A percentile compares a stretch with the other conserved stretches of the same genome.
These are phyloP conservation scores for Lactarius indigo DNA, from an alignment of 768 basidiomycete genomes.

Conservation along the genomic window DNA sequence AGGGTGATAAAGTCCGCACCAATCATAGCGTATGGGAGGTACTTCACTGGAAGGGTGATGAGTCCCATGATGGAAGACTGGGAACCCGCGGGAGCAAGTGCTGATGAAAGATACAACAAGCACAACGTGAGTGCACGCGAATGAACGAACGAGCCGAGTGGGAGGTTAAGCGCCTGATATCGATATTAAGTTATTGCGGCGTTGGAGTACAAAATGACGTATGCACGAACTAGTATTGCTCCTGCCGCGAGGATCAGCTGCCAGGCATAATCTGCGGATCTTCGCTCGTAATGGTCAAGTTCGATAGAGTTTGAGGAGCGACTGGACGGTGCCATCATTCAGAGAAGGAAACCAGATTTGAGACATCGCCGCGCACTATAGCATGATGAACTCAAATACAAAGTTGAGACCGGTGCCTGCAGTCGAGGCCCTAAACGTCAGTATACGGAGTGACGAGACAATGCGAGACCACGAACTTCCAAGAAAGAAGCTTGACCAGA, in stretches of 20 bases:
- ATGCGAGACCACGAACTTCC: conserved; percentile 42
- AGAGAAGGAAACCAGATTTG: background rate
- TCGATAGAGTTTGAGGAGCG: conserved; percentile 66
- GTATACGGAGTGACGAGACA: background rate
- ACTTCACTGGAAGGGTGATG: conserved; percentile 64
- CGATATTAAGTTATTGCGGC: background rate
- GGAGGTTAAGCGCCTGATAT: conserved; percentile 53
- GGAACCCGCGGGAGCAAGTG: conserved; percentile 60
- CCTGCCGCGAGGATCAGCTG: conserved; percentile 56
- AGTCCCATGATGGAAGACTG: conserved; percentile 79
- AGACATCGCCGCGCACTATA: conserved; percentile 49
- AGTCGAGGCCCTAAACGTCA: background rate
- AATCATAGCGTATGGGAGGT: conserved; percentile 73
- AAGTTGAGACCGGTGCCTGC: conserved; percentile 50
- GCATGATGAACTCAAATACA: conserved; percentile 66
- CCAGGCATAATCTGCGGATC: conserved; percentile 76
- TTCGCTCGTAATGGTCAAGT: conserved; percentile 48
- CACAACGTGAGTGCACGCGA: conserved; percentile 62
- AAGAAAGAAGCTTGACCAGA: conserved; percentile 70
- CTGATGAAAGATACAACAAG: conserved; percentile 64
- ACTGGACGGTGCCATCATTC: conserved; percentile 37
- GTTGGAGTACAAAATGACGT: background rate
- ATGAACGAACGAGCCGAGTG: conserved; percentile 54
- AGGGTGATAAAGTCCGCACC: conserved; percentile 25
- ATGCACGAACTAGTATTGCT: conserved; percentile 50